Conservation (phyloP, 306 rosid species). For the Prunus dulcis region DNA sequence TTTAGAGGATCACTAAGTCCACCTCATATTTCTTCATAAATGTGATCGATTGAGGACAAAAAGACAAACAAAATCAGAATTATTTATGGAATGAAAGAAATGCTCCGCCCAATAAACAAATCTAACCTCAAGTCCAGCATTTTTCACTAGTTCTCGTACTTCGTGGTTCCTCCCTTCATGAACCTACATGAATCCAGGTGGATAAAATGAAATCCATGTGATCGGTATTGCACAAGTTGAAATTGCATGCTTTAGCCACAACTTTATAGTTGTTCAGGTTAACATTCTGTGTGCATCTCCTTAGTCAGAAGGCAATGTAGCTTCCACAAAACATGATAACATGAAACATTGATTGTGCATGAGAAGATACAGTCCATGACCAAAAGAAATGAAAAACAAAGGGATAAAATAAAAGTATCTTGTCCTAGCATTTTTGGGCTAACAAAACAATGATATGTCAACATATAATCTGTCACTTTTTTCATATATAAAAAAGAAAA, state of each 20-base stretch:
- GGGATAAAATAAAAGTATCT: background rate
- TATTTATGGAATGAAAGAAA: background rate
- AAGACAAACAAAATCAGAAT: background rate
- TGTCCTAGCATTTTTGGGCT: background rate
- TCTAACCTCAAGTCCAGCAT: conserved; percentile 86
- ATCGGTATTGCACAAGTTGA: background rate
- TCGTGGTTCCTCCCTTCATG: conserved; percentile 99
- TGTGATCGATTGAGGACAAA: background rate
- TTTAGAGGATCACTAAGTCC: background rate
- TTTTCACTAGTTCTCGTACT: conserved; percentile 90
- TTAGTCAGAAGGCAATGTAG: background rate
- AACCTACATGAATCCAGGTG: conserved; percentile 51
- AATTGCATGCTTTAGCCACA: background rate
- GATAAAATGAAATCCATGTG: conserved; percentile 22
- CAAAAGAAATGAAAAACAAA: background rate
- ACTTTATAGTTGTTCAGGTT: background rate
- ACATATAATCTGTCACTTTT: background rate
- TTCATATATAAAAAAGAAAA: background rate
- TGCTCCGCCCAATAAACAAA: background rate
- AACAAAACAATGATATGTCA: no score
- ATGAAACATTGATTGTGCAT: background rate
- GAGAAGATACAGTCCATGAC: background rate
- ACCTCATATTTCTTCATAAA: background rate
- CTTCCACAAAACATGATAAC: background rate
- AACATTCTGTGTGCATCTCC: background rate